Evolutionary conservation across 495 filamentous ascomycete species (phyloP).

Genomic region (Penicillium maclennaniae): DNA sequence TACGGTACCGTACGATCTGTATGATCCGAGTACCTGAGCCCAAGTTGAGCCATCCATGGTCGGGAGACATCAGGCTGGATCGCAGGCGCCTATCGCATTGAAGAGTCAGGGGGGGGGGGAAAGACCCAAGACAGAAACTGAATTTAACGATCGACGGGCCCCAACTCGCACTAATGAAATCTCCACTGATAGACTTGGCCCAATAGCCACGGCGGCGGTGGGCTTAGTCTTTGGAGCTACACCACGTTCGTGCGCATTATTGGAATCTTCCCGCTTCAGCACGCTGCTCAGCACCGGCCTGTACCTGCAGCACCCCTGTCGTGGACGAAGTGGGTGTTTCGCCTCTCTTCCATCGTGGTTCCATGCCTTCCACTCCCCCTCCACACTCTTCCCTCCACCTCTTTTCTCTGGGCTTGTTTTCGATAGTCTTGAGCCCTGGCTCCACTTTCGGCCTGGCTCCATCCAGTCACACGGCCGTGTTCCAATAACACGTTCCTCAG

Average conservation of each 20-base stretch:
- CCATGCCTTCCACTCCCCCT: constrained; percentile 9
- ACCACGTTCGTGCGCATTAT: constrained; percentile 5
- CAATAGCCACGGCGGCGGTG: neutral
- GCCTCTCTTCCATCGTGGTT: constrained; percentile 13
- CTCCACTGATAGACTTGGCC: neutral
- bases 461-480: neutral
- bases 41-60: neutral
- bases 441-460: neutral
- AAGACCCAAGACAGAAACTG: neutral
- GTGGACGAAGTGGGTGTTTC: neutral
- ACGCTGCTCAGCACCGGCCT: neutral
- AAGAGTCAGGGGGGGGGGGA: constrained; percentile 13
- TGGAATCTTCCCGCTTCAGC: constrained; percentile 7
- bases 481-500: constrained; percentile 1
- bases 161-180: constrained; percentile 2
- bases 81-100: constrained; percentile 11
- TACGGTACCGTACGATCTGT: constrained; percentile 1
- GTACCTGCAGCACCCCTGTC: neutral
- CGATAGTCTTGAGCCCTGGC: neutral
- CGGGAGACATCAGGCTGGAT: neutral
- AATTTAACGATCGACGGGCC: constrained; percentile 10
- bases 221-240: constrained; percentile 11
- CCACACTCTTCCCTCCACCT: too few relatives aligned
- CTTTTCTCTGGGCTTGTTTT: neutral
- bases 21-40: neutral